Percentiles rank a stretch among this genome's conserved stretches.
phyloP scores from a whole-genome alignment of 345 rosid genomes.

The Toxicodendron radicans region DNA sequence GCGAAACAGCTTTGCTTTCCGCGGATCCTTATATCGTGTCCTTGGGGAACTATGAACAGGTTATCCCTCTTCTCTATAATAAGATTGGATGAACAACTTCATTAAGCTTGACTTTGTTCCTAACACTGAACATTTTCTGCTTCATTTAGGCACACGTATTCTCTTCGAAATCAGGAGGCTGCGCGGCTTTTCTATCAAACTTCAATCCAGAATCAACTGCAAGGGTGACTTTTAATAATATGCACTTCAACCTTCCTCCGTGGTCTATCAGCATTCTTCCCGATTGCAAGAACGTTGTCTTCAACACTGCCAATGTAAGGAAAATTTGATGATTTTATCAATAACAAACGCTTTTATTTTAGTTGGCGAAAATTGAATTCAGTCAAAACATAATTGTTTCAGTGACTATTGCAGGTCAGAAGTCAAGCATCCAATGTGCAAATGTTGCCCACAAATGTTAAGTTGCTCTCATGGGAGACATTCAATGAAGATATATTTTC shows the following conservation, averaged over 20 bases:
- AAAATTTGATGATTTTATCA: not conserved
- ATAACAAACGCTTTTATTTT: not conserved
- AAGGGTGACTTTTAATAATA: constrained; percentile 52
- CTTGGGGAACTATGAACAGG: constrained; percentile 73
- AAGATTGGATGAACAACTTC: not conserved
- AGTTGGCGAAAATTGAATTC: too few relatives aligned
- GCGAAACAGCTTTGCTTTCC: constrained; percentile 60
- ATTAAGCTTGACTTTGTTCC: not conserved
- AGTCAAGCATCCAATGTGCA: constrained; percentile 31
- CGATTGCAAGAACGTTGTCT: constrained; percentile 60
- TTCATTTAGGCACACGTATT: constrained; percentile 64
- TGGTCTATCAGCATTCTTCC: constrained; percentile 98
- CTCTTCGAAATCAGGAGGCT: constrained; percentile 49
- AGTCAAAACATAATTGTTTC: too few relatives aligned
- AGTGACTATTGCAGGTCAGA: constrained; percentile 35
- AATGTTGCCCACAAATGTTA: constrained; percentile 40
- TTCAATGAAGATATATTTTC: constrained; percentile 53
- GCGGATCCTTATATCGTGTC: constrained; percentile 47
- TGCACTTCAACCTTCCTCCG: constrained; percentile 64
- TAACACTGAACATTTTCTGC: not conserved
- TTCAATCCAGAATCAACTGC: constrained; percentile 42
- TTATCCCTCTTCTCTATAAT: constrained; percentile 15
- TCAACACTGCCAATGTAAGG: constrained; percentile 79
- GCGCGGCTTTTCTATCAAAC: constrained; percentile 86
- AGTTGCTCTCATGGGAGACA: constrained; percentile 44